Evolutionary conservation across 2,329 filamentous ascomycete genomes (phyloP).

Genomic region (Nannizzia gypsea): DNA sequence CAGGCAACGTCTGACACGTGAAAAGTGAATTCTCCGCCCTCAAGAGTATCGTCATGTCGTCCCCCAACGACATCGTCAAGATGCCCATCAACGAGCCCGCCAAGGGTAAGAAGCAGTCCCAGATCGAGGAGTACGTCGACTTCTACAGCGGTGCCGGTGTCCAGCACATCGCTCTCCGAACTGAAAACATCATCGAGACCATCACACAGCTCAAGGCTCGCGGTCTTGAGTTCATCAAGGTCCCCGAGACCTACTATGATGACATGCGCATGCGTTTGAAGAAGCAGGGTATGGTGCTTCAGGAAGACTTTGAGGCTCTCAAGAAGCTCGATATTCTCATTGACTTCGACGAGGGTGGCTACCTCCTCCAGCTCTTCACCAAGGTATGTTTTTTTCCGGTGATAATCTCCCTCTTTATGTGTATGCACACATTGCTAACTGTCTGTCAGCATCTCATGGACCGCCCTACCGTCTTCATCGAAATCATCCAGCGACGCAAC

Average conservation of each 20-base stretch:
- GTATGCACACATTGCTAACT: neutral
- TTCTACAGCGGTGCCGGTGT: slow-evolving; percentile 86
- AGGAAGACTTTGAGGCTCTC: slow-evolving; percentile 80
- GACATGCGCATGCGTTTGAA: slow-evolving; percentile 63
- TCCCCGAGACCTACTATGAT: slow-evolving; percentile 76
- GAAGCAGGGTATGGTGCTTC: slow-evolving; percentile 47
- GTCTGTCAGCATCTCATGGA: slow-evolving; percentile 65
- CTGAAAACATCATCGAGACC: slow-evolving; percentile 62
- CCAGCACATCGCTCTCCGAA: slow-evolving; percentile 84
- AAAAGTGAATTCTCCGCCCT: slow-evolving; percentile 67
- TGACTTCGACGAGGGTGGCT: slow-evolving; percentile 88
- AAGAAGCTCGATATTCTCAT: slow-evolving; percentile 75
- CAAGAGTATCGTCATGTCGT: slow-evolving; percentile 81
- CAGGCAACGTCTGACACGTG: neutral
- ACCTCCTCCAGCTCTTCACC: slow-evolving; percentile 63
- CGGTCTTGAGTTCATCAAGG: slow-evolving; percentile 84
- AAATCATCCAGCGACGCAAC: slow-evolving; percentile 86
- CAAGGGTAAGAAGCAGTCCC: slow-evolving; percentile 74
- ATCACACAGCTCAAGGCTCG: slow-evolving; percentile 71
- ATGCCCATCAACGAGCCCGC: slow-evolving; percentile 99
- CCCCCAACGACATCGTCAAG: slow-evolving; percentile 74
- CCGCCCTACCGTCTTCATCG: slow-evolving; percentile 86
- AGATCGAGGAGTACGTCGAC: slow-evolving; percentile 87
- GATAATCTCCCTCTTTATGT: neutral
- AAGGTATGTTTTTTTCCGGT: slow-evolving; percentile 36